Percentiles rank a stretch among this genome's conserved stretches.
These are phyloP conservation scores for Westerdykella aurantiaca DNA, from an alignment of 2,329 filamentous ascomycete species.

Conservation along the genomic window DNA sequence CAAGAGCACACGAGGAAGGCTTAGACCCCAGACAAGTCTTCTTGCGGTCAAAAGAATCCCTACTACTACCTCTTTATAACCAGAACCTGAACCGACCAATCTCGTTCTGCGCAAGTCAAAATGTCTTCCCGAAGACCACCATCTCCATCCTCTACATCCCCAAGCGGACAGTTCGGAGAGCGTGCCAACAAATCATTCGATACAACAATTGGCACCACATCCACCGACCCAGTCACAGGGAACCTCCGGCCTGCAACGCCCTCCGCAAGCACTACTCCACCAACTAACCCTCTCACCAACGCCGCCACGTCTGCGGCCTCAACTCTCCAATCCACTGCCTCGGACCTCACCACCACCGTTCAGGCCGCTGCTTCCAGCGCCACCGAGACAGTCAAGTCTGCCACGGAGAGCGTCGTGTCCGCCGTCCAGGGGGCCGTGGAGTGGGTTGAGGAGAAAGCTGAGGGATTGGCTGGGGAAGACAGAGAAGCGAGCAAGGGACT, in stretches of 20 bases:
- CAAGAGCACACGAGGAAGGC: no score
- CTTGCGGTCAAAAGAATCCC: no score
- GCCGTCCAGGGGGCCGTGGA: constrained; percentile 16
- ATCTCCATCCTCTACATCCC: no score
- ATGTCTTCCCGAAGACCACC: no score
- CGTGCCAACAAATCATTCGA: no score
- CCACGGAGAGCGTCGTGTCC: constrained; percentile 15
- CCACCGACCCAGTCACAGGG: no score
- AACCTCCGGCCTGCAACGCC: background rate
- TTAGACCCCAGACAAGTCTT: no score
- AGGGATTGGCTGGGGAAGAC: constrained; percentile 12
- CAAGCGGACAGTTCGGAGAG: no score
- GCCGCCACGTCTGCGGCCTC: background rate
- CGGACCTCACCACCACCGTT: constrained; percentile 6
- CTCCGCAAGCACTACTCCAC: background rate
- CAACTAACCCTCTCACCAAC: background rate
- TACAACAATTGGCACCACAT: no score
- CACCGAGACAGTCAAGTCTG: constrained; percentile 12
- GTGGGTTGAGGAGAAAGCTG: constrained; percentile 26
- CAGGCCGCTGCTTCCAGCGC: constrained; percentile 12
- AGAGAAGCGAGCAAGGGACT: constrained; percentile 5
- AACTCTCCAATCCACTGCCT: constrained; percentile 8
- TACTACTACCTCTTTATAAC: no score
- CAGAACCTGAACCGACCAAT: no score
- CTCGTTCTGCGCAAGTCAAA: no score